Percentiles rank a stretch among this genome's conserved stretches.
These are phyloP conservation scores for Thielaviopsis populi DNA, from an alignment of 2,329 filamentous ascomycete genomes.

Conservation along the genomic window DNA sequence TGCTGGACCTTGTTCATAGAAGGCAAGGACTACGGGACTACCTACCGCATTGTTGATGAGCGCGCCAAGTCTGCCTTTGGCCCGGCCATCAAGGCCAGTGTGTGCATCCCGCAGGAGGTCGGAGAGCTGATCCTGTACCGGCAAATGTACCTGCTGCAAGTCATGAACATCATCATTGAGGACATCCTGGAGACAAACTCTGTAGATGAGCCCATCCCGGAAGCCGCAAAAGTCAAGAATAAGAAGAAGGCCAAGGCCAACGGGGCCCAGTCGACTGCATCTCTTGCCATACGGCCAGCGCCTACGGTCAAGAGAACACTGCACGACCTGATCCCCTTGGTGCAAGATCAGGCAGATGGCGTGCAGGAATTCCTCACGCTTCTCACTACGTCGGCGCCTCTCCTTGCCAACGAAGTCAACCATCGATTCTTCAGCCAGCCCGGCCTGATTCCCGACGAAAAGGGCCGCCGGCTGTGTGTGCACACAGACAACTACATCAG, in stretches of 20 bases:
- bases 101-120: conserved; percentile 21
- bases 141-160: conserved; percentile 26
- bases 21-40: conserved; percentile 26
- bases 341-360: conserved; percentile 24
- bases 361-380: conserved; percentile 26
- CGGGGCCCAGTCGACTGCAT: conserved; percentile 21
- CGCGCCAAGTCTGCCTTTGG: conserved; percentile 15
- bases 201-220: conserved; percentile 18
- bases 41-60: conserved; percentile 20
- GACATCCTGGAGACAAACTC: conserved; percentile 29
- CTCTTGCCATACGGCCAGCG: conserved; percentile 23
- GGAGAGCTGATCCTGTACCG: conserved; percentile 28
- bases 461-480: conserved; percentile 26
- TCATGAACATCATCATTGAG: conserved; percentile 29
- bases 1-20: conserved; percentile 27
- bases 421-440: conserved; percentile 27
- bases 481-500: conserved; percentile 30
- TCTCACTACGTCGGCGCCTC: conserved; percentile 23
- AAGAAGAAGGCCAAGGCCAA: background rate
- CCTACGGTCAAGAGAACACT: conserved; percentile 22
- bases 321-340: conserved; percentile 22
- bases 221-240: background rate
- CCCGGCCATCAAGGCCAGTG: conserved; percentile 19
- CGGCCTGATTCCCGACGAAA: conserved; percentile 32
- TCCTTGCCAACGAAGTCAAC: conserved; percentile 25